These are phyloP conservation scores for Pythium grandisporangium DNA, from an alignment of 352 stramenopile species.

Conservation along the genomic window DNA sequence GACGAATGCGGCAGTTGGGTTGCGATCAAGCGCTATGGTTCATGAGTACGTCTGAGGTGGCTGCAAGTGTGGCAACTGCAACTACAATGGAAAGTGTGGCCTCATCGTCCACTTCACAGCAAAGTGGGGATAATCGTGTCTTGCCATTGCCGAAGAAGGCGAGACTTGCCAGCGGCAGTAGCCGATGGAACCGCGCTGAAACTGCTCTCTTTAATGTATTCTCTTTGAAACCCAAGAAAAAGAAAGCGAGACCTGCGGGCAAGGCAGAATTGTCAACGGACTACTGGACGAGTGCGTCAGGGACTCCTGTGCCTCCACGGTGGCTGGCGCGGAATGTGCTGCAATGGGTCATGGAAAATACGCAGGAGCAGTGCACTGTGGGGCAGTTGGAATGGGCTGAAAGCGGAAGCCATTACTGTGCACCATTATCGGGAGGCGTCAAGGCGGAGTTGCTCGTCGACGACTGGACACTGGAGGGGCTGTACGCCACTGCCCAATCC, in stretches of 20 bases:
- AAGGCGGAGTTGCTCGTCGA: conserved; percentile 25
- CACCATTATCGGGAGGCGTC: conserved; percentile 19
- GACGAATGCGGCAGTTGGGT: conserved; percentile 76
- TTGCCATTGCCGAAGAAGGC: too few species aligned
- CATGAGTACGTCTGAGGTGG: conserved; percentile 58
- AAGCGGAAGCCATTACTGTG: conserved; percentile 65
- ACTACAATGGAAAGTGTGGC: conserved; percentile 1
- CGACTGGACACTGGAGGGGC: conserved; percentile 29
- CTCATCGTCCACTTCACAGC: too few species aligned
- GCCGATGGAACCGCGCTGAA: too few species aligned
- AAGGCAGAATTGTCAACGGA: too few species aligned
- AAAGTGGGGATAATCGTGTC: too few species aligned
- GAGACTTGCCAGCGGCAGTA: too few species aligned
- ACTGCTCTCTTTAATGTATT: too few species aligned
- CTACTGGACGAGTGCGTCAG: conserved; percentile 17
- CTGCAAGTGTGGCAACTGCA: conserved; percentile 24
- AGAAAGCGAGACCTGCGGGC: too few species aligned
- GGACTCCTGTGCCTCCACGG: too few species aligned
- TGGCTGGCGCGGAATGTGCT: too few species aligned
- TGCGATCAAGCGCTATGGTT: conserved; percentile 62
- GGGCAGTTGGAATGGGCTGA: conserved; percentile 73
- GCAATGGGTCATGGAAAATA: conserved; percentile 86
- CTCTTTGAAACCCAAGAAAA: too few species aligned
- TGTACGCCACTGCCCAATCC: conserved; percentile 21
- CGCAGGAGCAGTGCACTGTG: conserved; percentile 38